Evolutionary conservation across 306 rosid species (phyloP).

Genomic region (Astragalus membranaceus): DNA sequence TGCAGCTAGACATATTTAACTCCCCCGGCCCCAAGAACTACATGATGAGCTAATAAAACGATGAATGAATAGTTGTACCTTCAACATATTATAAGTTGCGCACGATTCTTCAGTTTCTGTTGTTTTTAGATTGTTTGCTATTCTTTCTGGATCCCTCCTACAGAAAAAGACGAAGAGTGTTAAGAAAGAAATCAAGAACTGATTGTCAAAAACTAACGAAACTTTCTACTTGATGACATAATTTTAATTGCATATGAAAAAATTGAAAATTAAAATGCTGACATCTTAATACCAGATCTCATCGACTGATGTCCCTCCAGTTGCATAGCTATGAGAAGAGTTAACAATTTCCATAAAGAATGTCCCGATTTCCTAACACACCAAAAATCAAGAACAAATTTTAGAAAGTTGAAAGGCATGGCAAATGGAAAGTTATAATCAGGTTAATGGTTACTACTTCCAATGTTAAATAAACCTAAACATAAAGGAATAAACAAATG

Average conservation of each 20-base stretch:
- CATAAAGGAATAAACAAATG: no score
- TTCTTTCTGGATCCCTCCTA: constrained; percentile 70
- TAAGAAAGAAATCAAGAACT: constrained; percentile 3
- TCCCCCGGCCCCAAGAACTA: no score
- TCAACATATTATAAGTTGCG: constrained; percentile 88
- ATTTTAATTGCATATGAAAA: constrained; percentile 5
- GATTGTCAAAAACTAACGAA: background rate
- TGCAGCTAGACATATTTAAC: no score
- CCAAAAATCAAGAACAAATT: constrained; percentile 5
- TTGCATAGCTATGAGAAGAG: constrained; percentile 93
- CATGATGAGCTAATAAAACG: no score
- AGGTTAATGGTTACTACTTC: background rate
- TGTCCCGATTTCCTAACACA: constrained; percentile 57
- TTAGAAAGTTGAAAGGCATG: constrained; percentile 8
- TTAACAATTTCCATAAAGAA: constrained; percentile 79
- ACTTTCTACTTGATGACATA: background rate
- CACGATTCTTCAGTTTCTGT: constrained; percentile 87
- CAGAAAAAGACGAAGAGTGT: background rate
- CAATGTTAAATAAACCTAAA: background rate
- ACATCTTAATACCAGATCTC: constrained; percentile 69
- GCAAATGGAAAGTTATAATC: background rate
- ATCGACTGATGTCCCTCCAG: constrained; percentile 84
- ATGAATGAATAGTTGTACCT: no score
- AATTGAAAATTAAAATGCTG: constrained; percentile 7
- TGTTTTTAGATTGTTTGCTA: constrained; percentile 37